A percentile compares a stretch with the other conserved stretches of the same genome.
Conservation (phyloP, 2,329 filamentous ascomycete genomes). For the Hypocrella siamensis region DNA sequence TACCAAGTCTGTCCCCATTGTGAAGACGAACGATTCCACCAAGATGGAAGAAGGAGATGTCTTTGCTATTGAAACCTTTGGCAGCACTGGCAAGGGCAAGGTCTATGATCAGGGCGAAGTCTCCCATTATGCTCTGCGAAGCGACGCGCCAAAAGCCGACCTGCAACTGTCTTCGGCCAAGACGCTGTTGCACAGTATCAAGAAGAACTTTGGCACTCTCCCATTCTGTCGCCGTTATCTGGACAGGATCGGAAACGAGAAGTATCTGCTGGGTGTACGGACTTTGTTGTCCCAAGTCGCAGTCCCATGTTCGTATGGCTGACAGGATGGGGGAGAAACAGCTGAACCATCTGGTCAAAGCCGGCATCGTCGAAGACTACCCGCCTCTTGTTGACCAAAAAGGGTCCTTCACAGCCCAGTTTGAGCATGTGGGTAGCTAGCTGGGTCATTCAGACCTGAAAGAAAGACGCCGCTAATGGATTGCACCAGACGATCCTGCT, state of each 20-base stretch:
- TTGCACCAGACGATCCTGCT: constrained; percentile 68
- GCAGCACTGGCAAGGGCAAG: constrained; percentile 79
- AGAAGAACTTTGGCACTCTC: constrained; percentile 89
- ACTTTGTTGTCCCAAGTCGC: no score
- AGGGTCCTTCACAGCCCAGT: constrained; percentile 89
- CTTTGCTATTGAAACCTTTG: constrained; percentile 93
- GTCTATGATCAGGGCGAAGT: constrained; percentile 79
- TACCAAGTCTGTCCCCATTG: constrained; percentile 84
- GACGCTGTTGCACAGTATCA: constrained; percentile 73
- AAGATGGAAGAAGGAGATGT: constrained; percentile 98
- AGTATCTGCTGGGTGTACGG: constrained; percentile 75
- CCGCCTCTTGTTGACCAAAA: constrained; percentile 82
- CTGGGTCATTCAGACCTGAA: no score
- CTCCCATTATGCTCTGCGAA: constrained; percentile 70
- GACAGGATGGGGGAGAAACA: constrained; percentile 14
- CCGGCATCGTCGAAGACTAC: constrained; percentile 78
- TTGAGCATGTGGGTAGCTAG: constrained; percentile 85
- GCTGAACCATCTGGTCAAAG: constrained; percentile 74
- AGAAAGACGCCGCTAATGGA: no score
- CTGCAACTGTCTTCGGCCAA: constrained; percentile 71
- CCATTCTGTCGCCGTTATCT: constrained; percentile 85
- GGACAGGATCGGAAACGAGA: constrained; percentile 84
- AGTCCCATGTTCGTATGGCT: neutral
- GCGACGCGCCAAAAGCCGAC: constrained; percentile 59
- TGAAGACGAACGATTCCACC: constrained; percentile 72